Evolutionary conservation across 768 basidiomycete genomes (phyloP).

Genomic region (Tulasnella sp.): DNA sequence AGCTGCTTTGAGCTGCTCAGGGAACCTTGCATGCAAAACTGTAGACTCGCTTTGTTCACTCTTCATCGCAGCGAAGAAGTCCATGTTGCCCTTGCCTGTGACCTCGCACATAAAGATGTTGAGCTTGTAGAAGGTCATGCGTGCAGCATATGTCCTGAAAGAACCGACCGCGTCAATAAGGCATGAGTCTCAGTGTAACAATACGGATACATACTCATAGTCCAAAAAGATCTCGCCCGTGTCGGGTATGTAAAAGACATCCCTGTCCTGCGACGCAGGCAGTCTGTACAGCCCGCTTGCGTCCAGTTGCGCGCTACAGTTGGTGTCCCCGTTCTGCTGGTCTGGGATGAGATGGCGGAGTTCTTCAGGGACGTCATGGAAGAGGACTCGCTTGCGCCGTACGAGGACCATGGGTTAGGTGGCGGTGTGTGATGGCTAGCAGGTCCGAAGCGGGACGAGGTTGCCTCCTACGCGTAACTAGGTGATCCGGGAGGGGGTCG

Average conservation of each 20-base stretch:
- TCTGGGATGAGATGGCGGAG: conserved; percentile 20
- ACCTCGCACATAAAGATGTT: conserved; percentile 97
- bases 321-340: conserved; percentile 7
- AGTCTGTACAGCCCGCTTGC: conserved; percentile 30
- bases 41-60: conserved; percentile 85
- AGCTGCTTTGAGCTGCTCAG: conserved; percentile 83
- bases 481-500: too few species aligned
- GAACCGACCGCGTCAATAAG: conserved; percentile 25
- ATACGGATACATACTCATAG: conserved; percentile 64
- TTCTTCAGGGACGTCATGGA: conserved; percentile 23
- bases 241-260: conserved; percentile 85
- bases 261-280: conserved; percentile 28
- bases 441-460: too few species aligned
- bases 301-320: not conserved
- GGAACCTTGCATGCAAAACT: conserved; percentile 83
- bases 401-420: conserved; percentile 26
- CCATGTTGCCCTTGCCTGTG: conserved; percentile 84
- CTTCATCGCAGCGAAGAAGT: conserved; percentile 89
- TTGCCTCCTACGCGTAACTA: too few species aligned
- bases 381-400: conserved; percentile 28
- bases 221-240: conserved; percentile 97
- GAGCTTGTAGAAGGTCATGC: conserved; percentile 89
- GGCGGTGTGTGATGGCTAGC: not conserved
- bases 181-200: conserved; percentile 20
- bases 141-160: conserved; percentile 65